Evolutionary conservation across 2,329 filamentous ascomycete genomes (phyloP).

Genomic region (Domatiomyces globalis): DNA sequence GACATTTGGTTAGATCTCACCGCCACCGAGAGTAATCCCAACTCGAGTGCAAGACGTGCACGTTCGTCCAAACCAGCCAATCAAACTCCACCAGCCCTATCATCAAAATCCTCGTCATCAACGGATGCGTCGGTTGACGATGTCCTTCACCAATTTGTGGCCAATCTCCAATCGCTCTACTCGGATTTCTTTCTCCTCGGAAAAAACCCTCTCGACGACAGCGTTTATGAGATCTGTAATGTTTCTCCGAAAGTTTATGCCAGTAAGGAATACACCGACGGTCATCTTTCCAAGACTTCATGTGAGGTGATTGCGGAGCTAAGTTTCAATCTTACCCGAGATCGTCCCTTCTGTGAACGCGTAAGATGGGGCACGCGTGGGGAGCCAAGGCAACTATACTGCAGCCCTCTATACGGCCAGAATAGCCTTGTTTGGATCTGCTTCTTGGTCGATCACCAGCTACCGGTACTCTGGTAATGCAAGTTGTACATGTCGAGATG

Average conservation of each 20-base stretch:
- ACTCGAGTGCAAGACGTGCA: not conserved
- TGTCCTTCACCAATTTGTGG: slow-evolving; percentile 17
- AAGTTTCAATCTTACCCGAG: slow-evolving; percentile 10
- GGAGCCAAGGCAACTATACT: slow-evolving; percentile 19
- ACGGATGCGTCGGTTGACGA: slow-evolving; percentile 8
- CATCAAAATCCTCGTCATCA: not conserved
- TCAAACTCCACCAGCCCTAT: not conserved
- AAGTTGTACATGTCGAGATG: not conserved
- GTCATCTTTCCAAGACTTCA: slow-evolving; percentile 19
- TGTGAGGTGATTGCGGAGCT: slow-evolving; percentile 11
- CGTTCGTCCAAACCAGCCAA: not conserved
- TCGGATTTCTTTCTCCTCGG: slow-evolving; percentile 20
- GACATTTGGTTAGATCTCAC: slow-evolving; percentile 18
- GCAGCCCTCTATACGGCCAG: slow-evolving; percentile 18
- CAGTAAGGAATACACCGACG: slow-evolving; percentile 18
- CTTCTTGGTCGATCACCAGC: slow-evolving; percentile 16
- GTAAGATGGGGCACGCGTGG: slow-evolving; percentile 20
- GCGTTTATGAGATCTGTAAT: slow-evolving; percentile 21
- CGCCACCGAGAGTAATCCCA: not conserved
- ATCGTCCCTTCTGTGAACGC: slow-evolving; percentile 13
- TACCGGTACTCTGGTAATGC: slow-evolving; percentile 15
- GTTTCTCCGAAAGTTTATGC: slow-evolving; percentile 18
- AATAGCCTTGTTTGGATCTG: slow-evolving; percentile 19
- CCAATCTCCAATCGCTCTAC: slow-evolving; percentile 17
- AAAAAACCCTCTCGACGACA: slow-evolving; percentile 15